Percentiles rank a stretch among this genome's conserved stretches.
Evolutionary conservation across 306 rosid species (phyloP).

Genomic region (Boehmeria nivea): DNA sequence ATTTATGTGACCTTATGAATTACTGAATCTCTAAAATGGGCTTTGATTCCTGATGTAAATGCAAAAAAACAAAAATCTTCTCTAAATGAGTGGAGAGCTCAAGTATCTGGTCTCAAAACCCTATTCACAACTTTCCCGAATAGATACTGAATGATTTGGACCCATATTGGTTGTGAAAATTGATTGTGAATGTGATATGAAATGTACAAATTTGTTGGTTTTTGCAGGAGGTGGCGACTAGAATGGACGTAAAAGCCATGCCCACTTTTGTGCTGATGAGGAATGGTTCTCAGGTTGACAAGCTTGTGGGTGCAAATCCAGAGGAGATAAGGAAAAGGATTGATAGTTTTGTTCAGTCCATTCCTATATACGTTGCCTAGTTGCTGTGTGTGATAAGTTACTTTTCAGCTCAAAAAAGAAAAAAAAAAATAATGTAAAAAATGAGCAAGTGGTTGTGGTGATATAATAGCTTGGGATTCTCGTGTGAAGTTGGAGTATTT

Average conservation of each 20-base stretch:
- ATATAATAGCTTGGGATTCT: neutral
- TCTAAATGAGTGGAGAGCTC: too few species aligned
- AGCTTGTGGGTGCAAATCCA: conserved; percentile 87
- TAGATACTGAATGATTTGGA: neutral
- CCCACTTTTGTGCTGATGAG: conserved; percentile 75
- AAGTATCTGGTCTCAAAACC: too few species aligned
- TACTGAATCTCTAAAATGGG: too few species aligned
- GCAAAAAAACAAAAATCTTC: too few species aligned
- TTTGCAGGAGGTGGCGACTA: conserved; percentile 71
- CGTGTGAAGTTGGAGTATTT: neutral
- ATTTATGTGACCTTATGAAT: too few species aligned
- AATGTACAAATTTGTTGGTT: neutral
- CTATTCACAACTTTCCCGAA: too few species aligned
- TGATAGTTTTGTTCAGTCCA: conserved; percentile 44
- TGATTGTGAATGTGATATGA: conserved; percentile 5
- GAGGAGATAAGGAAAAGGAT: conserved; percentile 88
- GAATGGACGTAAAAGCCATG: conserved; percentile 74
- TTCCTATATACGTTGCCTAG: conserved; percentile 39
- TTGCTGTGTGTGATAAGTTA: neutral
- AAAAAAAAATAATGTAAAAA: neutral
- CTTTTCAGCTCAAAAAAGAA: neutral
- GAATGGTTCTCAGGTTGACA: conserved; percentile 47
- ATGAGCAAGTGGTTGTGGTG: neutral
- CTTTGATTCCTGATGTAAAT: too few species aligned
- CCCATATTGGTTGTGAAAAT: neutral